Evolutionary conservation across 176 grass and related monocot genomes (phyloP).

Genomic region (Triticum timopheevii): DNA sequence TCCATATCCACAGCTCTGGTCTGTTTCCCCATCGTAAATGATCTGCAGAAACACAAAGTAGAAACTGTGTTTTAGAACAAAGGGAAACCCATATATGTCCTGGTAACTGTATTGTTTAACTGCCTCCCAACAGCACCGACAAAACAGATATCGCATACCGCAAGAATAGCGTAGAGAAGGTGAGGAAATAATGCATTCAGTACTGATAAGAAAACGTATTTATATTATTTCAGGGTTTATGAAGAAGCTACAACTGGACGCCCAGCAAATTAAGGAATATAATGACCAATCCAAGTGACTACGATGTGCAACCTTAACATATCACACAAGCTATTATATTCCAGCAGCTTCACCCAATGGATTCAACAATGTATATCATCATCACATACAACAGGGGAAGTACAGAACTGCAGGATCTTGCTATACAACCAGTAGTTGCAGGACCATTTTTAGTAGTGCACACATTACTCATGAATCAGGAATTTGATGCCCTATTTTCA

Average conservation of each 20-base stretch:
- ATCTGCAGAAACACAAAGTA: background rate
- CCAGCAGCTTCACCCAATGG: background rate
- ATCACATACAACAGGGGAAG: background rate
- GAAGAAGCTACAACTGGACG: background rate
- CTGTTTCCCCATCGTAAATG: background rate
- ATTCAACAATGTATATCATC: too few species aligned
- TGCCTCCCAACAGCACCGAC: background rate
- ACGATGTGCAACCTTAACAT: background rate
- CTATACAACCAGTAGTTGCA: background rate
- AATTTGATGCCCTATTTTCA: background rate
- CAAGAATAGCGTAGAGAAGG: background rate
- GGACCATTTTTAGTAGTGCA: background rate
- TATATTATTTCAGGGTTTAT: background rate
- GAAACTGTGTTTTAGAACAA: background rate
- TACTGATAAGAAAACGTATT: background rate
- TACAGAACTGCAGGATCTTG: background rate
- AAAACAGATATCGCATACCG: background rate
- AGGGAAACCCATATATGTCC: background rate
- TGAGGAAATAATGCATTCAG: background rate
- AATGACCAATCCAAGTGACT: too few species aligned
- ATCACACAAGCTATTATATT: background rate
- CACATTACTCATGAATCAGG: background rate
- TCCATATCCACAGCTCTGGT: conserved; percentile 7
- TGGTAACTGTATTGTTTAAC: background rate
- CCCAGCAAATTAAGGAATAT: too few species aligned